Base-by-base conservation (phyloP, 2,329 filamentous ascomycete species). In the Neonectria magnoliae region DNA sequence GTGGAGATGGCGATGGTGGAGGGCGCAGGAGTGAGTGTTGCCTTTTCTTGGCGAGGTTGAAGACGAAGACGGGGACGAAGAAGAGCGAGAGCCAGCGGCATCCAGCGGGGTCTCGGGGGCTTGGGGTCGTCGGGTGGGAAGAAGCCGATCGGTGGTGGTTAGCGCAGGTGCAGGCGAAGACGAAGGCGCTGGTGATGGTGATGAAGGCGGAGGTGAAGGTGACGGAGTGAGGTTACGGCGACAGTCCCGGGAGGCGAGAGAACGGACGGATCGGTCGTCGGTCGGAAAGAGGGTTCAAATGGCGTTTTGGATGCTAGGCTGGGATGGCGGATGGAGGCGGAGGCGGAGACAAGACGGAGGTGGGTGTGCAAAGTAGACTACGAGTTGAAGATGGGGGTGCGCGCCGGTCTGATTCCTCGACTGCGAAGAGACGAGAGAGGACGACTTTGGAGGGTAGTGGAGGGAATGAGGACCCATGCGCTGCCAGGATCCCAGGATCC, bases 281-380 rank as follows among this genome's bases (percentile, higher is more conserved):
- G 29, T 50, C 47, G 47, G 47, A 29, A 31, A 31, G 48, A 51
- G 29, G 16, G 48, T 51, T 51, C n/a, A 33, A 33, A 18, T 22
- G 48, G 48, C 48, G 48, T 33, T 51, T 51, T 18, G 10, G 48
- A 33, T 48, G 5, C 48, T 20, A 51, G 48, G 29, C 10, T 33
- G 48, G 27, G 27, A 50, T 29, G 48, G 27, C 3, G 18, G 29
- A 51, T 36, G 48, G 48, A 51, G 48, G 27, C 29, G 27, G 29
- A 51, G 48, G n/a, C 48, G 48, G 48, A n/a, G 48, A 50, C 16
- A 16, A 22, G 13, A 50, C n/a, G 27, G 47, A n/a, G 48, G 48
- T 36, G 29, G 48, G 31, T 51, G 29, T 51, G 31, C 48, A 11
- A 33, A 18, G 25, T 25, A 25, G 25, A 25, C 25, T 33, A 18